Base-by-base conservation (phyloP, 495 filamentous ascomycete species). In the Penicillium taxi region DNA sequence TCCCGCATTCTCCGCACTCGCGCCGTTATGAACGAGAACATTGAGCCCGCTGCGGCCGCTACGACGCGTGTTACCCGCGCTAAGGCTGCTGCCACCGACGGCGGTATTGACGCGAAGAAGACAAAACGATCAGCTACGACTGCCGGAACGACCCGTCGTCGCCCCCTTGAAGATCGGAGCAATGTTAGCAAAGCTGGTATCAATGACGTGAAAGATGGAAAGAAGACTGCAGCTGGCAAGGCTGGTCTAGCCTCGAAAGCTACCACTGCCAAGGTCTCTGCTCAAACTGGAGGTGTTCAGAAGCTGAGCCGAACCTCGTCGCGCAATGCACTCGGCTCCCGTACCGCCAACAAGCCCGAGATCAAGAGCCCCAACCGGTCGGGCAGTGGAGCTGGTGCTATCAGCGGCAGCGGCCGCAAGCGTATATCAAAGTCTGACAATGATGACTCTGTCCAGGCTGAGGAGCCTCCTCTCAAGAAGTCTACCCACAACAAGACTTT, bases 81-180 rank as follows among this genome's bases (percentile, higher is more conserved):
- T 41, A 98, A 98, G 66, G 78, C 88, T 9, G 85, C 82, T 15
- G 72, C 64, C 28, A 68, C 69, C 20, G 64, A 70, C 36, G 76
- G 77, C 42, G 69, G 67, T 28, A 63, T 69, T 23, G 66, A 69
- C 37, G 67, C 52, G 14, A 53, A 73, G 12, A 93, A 94, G 70
- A 94, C 79, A 16, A 94, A 94, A 70, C 87, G 83, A 58, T 66
- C 78, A 2, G 75, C 78, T 28, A 64, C 61, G 31, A 69, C 57
- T 12, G 58, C 41, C 30, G 63, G 72, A 48, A 52, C 66, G 27
- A 72, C 80, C 53, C 81, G 78, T 57, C 83, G 86, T 50, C 69
- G 81, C 50, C 86, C 83, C 20, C 74, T 98, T 13, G 87, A 86
- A 17, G 90, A 98, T 70, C 81, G 94, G 42, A 96, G 88, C 74